Conservation (phyloP, 192 early-diverging fungal genomes). For the Piromyces finnis region DNA sequence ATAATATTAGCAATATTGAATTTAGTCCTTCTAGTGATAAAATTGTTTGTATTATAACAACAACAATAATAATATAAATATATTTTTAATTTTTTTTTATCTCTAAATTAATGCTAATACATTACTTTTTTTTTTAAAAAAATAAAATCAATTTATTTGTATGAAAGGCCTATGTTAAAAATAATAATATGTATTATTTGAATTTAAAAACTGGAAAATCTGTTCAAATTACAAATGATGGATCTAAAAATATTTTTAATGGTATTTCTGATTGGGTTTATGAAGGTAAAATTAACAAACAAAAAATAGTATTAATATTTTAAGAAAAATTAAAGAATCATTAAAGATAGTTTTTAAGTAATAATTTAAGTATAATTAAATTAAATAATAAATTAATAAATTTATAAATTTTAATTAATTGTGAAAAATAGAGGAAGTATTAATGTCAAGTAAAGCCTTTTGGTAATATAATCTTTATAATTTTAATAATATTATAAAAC, state of each 20-base stretch:
- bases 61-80: too few species aligned
- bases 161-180: conserved; percentile 46
- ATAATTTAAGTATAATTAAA: too few species aligned
- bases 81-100: too few species aligned
- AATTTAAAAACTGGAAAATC: conserved; percentile 31
- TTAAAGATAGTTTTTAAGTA: too few species aligned
- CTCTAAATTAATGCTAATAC: too few species aligned
- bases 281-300: conserved; percentile 20
- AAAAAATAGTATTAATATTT: background rate
- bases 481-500: too few species aligned
- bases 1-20: background rate
- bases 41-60: background rate
- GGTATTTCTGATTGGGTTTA: conserved; percentile 98
- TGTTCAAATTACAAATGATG: conserved; percentile 67
- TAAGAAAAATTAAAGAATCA: too few species aligned
- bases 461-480: too few species aligned
- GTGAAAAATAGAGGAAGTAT: conserved; percentile 58
- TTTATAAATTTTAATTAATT: background rate
- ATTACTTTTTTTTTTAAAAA: too few species aligned
- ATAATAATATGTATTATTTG: conserved; percentile 74
- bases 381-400: too few species aligned
- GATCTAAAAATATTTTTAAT: conserved; percentile 63
- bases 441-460: conserved; percentile 36
- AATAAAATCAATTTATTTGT: too few species aligned
- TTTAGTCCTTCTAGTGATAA: background rate